Evolutionary conservation across 2,329 filamentous ascomycete species (phyloP).

Genomic region (Dothideomycetidae sp.): DNA sequence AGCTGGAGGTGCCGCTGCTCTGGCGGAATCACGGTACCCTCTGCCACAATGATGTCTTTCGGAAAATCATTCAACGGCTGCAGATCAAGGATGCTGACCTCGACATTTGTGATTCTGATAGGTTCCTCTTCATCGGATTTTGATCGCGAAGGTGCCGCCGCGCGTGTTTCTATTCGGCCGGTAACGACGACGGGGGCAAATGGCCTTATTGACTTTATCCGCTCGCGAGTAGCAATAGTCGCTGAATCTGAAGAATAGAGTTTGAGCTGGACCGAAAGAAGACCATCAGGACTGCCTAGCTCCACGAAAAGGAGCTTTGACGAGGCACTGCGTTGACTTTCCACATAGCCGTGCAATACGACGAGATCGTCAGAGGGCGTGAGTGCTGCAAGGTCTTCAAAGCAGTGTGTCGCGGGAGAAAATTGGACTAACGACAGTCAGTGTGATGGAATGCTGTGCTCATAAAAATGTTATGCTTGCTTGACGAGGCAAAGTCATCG

Average conservation of each 20-base stretch:
- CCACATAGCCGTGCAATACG: conserved; percentile 56
- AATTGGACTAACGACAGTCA: conserved; percentile 29
- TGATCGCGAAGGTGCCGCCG: conserved; percentile 14
- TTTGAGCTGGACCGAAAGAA: conserved; percentile 18
- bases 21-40: conserved; percentile 58
- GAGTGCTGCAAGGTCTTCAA: conserved; percentile 16
- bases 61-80: conserved; percentile 59
- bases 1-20: conserved; percentile 73
- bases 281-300: conserved; percentile 32
- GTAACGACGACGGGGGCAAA: conserved; percentile 42
- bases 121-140: conserved; percentile 19
- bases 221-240: conserved; percentile 9
- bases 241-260: conserved; percentile 4
- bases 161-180: conserved; percentile 34
- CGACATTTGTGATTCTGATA: conserved; percentile 30
- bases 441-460: background rate
- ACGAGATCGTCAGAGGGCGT: conserved; percentile 27
- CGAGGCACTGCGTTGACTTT: conserved; percentile 51
- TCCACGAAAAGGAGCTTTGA: conserved; percentile 59
- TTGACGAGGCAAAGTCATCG: conserved; percentile 17
- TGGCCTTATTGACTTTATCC: conserved; percentile 31
- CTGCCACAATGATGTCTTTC: conserved; percentile 60
- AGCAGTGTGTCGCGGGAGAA: conserved; percentile 29
- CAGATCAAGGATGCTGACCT: conserved; percentile 49
- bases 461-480: background rate